A percentile compares a stretch with the other conserved stretches of the same genome.
These are phyloP conservation scores for Zymoseptoria pseudotritici DNA, from an alignment of 2,329 filamentous ascomycete species.

Conservation along the genomic window DNA sequence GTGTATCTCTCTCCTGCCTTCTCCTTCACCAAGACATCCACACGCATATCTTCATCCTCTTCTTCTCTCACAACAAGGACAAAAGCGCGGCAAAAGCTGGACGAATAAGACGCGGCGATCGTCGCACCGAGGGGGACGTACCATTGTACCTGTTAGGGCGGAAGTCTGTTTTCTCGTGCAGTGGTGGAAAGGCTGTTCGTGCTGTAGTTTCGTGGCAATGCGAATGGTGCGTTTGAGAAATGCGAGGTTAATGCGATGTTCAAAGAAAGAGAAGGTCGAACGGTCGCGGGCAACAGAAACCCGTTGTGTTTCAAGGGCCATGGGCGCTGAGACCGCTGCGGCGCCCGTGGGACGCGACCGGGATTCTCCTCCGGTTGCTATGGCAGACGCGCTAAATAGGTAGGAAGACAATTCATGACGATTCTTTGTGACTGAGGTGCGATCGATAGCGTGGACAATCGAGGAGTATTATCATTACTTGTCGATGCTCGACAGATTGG, in stretches of 20 bases:
- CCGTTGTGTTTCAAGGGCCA: background rate
- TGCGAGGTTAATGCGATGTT: background rate
- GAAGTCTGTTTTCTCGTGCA: background rate
- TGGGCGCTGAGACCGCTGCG: background rate
- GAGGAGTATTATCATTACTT: background rate
- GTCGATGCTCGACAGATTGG: background rate
- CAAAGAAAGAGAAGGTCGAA: background rate
- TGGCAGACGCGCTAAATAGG: background rate
- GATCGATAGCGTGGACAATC: background rate
- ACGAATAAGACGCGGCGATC: background rate
- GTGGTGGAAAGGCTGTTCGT: background rate
- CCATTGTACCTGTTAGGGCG: background rate
- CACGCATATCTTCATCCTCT: background rate
- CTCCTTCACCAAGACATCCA: background rate
- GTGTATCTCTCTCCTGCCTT: background rate
- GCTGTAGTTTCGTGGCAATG: background rate
- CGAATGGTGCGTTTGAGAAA: background rate
- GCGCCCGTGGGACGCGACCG: background rate
- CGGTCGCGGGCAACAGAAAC: background rate
- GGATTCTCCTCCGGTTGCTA: background rate
- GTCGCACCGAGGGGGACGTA: background rate
- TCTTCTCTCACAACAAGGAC: background rate
- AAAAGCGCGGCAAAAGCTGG: background rate
- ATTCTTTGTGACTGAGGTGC: background rate
- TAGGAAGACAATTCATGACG: background rate